Evolutionary conservation across 768 basidiomycete species (phyloP), one percentile per base, ranked within the genome.

Genomic region (Russula sp.): DNA sequence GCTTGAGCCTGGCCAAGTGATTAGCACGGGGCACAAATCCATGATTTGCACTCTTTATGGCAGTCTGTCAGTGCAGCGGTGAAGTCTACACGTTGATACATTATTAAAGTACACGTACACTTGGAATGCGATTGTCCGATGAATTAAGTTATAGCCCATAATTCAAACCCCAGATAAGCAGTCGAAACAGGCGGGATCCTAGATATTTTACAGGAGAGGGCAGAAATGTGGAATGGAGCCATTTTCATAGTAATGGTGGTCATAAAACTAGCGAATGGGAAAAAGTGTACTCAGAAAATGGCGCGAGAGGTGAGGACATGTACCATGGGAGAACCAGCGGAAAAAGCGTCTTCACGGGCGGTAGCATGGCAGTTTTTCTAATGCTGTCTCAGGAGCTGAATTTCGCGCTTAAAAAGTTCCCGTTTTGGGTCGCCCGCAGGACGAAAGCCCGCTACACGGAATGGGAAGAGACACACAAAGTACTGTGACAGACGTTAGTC

Each of bases 381-480:
- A 2, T 27, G 45, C 31, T 22, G 31, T 10, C 1, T 49, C 11
- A 47, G 44, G 48, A 61, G 59, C 18, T 35, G 18, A 35, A 60
- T 55, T 37, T 59, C 55, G 40, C 34, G 54, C 48, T 55, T 60
- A 40, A 45, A 37, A 55, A 60, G 63, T 42, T 55, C 54, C 40
- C 16, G 50, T 0, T 60, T 40, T 4, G 45, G 27, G 40, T 32
- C 20, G 2, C 2, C 37, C 3, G 20, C 22, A n/a, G 54, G 42
- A 18, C 2, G 40, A 31, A 64, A 64, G 4, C 31, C 34, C 6
- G 5, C 2, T 34, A 51, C 10, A 2, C 20, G 16, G 58, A 64
- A 60, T 8, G 58, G 58, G 32, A 55, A 60, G 34, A 63, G 40
- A 31, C 37, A 34, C 13, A 51, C 58, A 39, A 55, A 20, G 49